phyloP scores from a whole-genome alignment of 441 rosid genomes.

The Codiaeum variegatum region DNA sequence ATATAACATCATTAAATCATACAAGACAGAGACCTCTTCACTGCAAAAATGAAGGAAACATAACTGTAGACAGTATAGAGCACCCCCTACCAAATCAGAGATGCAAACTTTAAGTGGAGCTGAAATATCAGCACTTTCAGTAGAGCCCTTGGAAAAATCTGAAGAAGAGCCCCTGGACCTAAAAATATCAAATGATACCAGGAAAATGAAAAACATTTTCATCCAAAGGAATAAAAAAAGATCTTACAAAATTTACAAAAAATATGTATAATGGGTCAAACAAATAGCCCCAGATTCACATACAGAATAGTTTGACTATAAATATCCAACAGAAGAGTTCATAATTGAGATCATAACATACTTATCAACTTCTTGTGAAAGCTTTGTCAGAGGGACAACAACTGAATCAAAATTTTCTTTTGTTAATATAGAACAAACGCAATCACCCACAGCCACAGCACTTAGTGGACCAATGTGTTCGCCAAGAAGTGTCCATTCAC shows the following conservation, averaged over 20 bases:
- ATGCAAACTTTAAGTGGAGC: conserved; percentile 49
- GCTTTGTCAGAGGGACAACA: conserved; percentile 71
- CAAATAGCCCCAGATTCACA: neutral
- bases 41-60: conserved; percentile 6
- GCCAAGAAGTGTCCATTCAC: conserved; percentile 96
- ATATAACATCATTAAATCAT: conserved; percentile 21
- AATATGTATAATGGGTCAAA: neutral
- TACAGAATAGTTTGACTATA: neutral
- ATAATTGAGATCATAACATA: conserved; percentile 33
- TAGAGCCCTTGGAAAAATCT: conserved; percentile 44
- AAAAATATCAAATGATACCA: conserved; percentile 25
- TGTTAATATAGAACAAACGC: conserved; percentile 71
- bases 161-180: conserved; percentile 62
- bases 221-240: neutral
- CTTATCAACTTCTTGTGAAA: conserved; percentile 63
- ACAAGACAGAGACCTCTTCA: conserved; percentile 12
- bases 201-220: conserved; percentile 14
- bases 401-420: conserved; percentile 85
- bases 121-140: conserved; percentile 43
- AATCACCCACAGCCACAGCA: conserved; percentile 85
- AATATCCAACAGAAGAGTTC: conserved; percentile 14
- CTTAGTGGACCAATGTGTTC: conserved; percentile 59
- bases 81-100: conserved; percentile 61
- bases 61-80: conserved; percentile 18
- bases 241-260: neutral